Conservation (phyloP, 306 rosid species). For the Cicer pinnatifidum region DNA sequence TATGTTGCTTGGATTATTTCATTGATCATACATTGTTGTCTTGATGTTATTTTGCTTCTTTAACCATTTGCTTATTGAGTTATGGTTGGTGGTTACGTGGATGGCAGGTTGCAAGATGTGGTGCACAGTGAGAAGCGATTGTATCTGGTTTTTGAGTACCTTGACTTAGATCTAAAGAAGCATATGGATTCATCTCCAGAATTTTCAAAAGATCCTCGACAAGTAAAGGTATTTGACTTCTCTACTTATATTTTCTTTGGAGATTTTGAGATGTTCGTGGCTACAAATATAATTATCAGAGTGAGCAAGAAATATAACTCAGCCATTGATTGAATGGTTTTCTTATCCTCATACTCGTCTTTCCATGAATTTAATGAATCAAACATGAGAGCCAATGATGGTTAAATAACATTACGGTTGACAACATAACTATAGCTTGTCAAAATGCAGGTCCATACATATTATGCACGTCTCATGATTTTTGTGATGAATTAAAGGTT, state of each 20-base stretch:
- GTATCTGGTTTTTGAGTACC: conserved; percentile 94
- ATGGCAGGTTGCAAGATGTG: conserved; percentile 86
- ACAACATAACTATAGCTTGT: conserved; percentile 35
- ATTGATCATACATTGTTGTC: conserved; percentile 15
- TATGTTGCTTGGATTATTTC: conserved; percentile 22
- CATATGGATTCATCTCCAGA: conserved; percentile 97
- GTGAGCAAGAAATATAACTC: neutral
- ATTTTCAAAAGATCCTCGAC: conserved; percentile 79
- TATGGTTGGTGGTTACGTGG: conserved; percentile 36
- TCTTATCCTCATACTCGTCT: conserved; percentile 25
- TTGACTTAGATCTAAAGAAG: conserved; percentile 97
- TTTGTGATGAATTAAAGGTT: conserved; percentile 23
- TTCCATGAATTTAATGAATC: conserved; percentile 35
- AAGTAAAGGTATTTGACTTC: conserved; percentile 66
- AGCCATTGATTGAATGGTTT: neutral
- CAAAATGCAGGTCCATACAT: conserved; percentile 40
- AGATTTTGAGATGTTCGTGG: conserved; percentile 10
- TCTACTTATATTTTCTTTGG: conserved; percentile 32
- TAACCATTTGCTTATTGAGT: conserved; percentile 13
- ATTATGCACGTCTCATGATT: neutral
- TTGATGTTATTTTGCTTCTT: conserved; percentile 33
- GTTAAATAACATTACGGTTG: conserved; percentile 4
- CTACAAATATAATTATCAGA: neutral
- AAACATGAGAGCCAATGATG: conserved; percentile 32
- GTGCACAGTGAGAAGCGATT: conserved; percentile 93